These are phyloP conservation scores for Inonotus obliquus DNA, from an alignment of 1,284 basidiomycete genomes.

Conservation along the genomic window DNA sequence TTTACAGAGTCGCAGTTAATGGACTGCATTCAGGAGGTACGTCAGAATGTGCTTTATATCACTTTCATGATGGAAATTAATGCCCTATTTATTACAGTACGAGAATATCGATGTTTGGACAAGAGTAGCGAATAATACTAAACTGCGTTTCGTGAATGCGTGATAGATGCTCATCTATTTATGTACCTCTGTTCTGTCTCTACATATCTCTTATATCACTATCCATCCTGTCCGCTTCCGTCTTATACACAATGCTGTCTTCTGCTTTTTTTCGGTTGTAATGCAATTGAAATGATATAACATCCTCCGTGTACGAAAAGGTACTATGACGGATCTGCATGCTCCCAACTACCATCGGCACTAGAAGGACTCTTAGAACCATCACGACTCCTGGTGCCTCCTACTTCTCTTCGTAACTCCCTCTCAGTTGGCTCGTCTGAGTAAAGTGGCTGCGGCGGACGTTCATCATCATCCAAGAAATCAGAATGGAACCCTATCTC, in stretches of 20 bases:
- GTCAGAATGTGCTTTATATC: neutral
- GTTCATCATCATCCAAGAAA: conserved; percentile 27
- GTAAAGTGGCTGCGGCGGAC: conserved; percentile 34
- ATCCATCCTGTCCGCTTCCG: too few relatives aligned
- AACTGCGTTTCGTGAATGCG: conserved; percentile 52
- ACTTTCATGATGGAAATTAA: conserved; percentile 10
- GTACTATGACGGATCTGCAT: conserved; percentile 45
- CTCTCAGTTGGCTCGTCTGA: conserved; percentile 51
- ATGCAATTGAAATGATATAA: neutral
- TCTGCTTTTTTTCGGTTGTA: conserved; percentile 10
- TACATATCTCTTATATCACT: neutral
- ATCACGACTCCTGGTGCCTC: conserved; percentile 19
- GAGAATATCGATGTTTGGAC: conserved; percentile 76
- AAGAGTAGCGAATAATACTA: conserved; percentile 71
- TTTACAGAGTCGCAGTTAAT: conserved; percentile 89
- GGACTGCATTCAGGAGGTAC: conserved; percentile 75
- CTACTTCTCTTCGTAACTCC: conserved; percentile 9
- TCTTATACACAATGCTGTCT: conserved; percentile 3
- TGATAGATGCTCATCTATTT: neutral
- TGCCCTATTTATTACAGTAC: conserved; percentile 49
- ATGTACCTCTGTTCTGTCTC: neutral
- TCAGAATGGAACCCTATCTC: conserved; percentile 18
- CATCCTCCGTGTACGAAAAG: neutral
- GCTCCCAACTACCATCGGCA: conserved; percentile 67
- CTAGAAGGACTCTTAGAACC: conserved; percentile 37